These are phyloP conservation scores for Euryodendron excelsum DNA, from an alignment of 148 eudicot genomes.

Conservation along the genomic window DNA sequence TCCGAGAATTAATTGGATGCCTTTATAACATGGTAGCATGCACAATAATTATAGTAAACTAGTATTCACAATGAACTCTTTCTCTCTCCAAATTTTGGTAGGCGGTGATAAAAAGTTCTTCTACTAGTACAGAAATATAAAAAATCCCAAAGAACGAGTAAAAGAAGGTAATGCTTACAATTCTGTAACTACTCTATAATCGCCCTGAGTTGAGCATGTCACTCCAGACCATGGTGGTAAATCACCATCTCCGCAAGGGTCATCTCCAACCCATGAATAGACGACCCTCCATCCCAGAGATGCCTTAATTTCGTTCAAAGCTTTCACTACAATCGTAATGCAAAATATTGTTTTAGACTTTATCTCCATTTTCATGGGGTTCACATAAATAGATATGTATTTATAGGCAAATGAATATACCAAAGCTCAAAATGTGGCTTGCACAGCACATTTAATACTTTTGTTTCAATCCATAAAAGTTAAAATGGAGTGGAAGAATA, in stretches of 20 bases:
- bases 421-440: too few species aligned
- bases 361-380: neutral
- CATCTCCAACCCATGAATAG: constrained; percentile 98
- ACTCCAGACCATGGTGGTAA: constrained; percentile 98
- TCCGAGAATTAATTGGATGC: neutral
- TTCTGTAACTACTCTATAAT: constrained; percentile 68
- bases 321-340: constrained; percentile 57
- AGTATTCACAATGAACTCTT: neutral
- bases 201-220: constrained; percentile 61
- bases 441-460: too few species aligned
- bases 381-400: too few species aligned
- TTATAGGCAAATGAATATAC: too few species aligned
- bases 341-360: neutral
- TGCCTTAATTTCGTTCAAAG: constrained; percentile 90
- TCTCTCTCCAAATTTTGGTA: neutral
- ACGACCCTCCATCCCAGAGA: constrained; percentile 99
- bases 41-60: neutral
- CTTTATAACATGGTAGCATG: neutral
- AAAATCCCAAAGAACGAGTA: neutral
- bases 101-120: neutral
- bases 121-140: neutral
- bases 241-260: constrained; percentile 98
- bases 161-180: constrained; percentile 33
- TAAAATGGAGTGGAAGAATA: too few species aligned
- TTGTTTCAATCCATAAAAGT: too few species aligned